Base-by-base conservation (phyloP, 768 basidiomycete genomes). In the Tulasnella sp. region DNA sequence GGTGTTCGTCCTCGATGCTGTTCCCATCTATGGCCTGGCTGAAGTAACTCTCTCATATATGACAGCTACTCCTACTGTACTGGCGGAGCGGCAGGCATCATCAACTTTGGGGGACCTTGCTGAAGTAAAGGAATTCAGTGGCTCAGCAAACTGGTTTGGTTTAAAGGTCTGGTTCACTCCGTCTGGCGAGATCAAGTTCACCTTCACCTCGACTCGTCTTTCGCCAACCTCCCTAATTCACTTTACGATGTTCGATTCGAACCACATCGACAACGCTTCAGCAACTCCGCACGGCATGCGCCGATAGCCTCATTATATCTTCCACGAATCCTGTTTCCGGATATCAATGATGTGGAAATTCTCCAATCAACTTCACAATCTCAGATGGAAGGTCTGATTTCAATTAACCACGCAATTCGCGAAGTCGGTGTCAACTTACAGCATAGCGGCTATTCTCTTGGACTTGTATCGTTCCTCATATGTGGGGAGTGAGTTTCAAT, bases 401-500 rank as follows among this genome's bases (percentile, higher is more conserved):
- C n/a, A n/a, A n/a, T n/a, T n/a, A n/a, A n/a, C n/a, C n/a, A n/a
- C n/a, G n/a, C n/a, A n/a, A n/a, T n/a, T n/a, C n/a, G n/a, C n/a
- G n/a, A n/a, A 76, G 78, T 57, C 58, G 63, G 1, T 67, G 70
- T 41, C 78, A 80, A 60, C 56, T 72, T 44, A 68, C 70, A 41
- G 72, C 78, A 0, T 79, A 4, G 61, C 64, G 13, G 67, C 74
- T 0, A 77, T 80, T 67, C 64, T 1, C 63, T 65, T 10, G 76
- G 78, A 7, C 69, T 70, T 15, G 67, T 67, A 0, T 76, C 78
- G 0, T 80, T 79, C 55, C 65, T 78, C 10, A 61, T 80, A 4
- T 80, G 78, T 62, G 79, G 79, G 33, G 78, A 78, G 78, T 79
- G 60, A 57, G 77, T 45, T n/a, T n/a, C n/a, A n/a, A n/a, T n/a